A percentile compares a stretch with the other conserved stretches of the same genome.
Evolutionary conservation across 768 basidiomycete genomes (phyloP).

Genomic region (Trametes villosa): DNA sequence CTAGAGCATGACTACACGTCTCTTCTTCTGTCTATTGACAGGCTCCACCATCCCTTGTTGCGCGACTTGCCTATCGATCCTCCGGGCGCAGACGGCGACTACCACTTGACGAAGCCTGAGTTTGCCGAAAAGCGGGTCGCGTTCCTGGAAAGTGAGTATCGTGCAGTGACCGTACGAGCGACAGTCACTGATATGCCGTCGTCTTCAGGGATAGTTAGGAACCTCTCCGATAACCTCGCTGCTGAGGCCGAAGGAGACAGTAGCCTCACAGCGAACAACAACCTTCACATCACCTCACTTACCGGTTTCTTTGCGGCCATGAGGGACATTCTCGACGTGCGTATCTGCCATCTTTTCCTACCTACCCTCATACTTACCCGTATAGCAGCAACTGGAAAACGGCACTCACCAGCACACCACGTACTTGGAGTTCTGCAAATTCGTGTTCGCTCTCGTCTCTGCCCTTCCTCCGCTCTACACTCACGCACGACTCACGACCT

Average conservation of each 20-base stretch:
- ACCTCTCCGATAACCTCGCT: constrained; percentile 44
- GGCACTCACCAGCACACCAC: neutral
- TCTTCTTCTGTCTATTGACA: constrained; percentile 61
- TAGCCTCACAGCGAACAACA: constrained; percentile 38
- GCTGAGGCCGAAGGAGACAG: constrained; percentile 30
- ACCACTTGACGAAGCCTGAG: constrained; percentile 29
- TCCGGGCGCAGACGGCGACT: constrained; percentile 14
- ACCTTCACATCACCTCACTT: constrained; percentile 45
- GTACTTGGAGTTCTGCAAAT: constrained; percentile 19
- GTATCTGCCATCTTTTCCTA: neutral
- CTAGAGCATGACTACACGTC: constrained; percentile 64
- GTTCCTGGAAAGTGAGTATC: constrained; percentile 44
- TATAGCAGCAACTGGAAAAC: constrained; percentile 1
- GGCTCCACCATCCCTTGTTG: constrained; percentile 56
- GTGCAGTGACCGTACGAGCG: neutral
- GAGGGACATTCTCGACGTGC: constrained; percentile 51
- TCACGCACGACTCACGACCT: constrained; percentile 15
- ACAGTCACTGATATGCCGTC: neutral
- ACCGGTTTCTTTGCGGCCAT: constrained; percentile 55
- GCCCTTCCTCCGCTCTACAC: constrained; percentile 8
- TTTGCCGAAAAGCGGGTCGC: constrained; percentile 40
- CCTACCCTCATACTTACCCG: neutral
- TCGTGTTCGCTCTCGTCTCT: constrained; percentile 13
- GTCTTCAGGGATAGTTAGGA: constrained; percentile 49
- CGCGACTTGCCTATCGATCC: constrained; percentile 36